Conservation (phyloP, 1,284 basidiomycete species). For the Tausonia pullulans region DNA sequence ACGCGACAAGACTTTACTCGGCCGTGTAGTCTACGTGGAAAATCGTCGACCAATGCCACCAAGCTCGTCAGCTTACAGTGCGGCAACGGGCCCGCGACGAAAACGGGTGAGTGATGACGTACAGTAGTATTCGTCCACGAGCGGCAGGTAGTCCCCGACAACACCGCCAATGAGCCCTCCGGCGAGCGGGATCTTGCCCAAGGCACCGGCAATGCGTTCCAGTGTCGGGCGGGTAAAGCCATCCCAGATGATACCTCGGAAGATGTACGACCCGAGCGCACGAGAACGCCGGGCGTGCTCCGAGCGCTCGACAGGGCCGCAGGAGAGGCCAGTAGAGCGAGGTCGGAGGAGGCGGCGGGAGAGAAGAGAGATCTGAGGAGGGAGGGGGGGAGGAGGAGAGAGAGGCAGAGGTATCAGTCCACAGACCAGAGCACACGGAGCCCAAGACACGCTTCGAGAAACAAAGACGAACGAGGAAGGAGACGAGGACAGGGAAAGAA, state of each 20-base stretch:
- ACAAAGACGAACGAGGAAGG: constrained; percentile 33
- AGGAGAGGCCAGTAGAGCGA: constrained; percentile 20
- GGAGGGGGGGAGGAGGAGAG: constrained; percentile 33
- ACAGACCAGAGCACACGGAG: neutral
- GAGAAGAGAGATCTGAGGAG: constrained; percentile 44
- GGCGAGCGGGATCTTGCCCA: constrained; percentile 56
- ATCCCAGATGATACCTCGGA: constrained; percentile 82
- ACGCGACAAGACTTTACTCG: neutral
- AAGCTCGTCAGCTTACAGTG: neutral
- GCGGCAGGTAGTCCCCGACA: constrained; percentile 77
- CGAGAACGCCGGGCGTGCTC: constrained; percentile 74
- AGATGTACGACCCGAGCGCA: constrained; percentile 70
- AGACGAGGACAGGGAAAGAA: neutral
- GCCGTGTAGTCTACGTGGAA: constrained; percentile 3
- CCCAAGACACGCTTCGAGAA: neutral
- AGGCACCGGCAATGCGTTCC: constrained; percentile 47
- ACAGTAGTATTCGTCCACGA: constrained; percentile 96
- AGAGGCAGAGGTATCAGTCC: neutral
- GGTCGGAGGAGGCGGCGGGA: constrained; percentile 54
- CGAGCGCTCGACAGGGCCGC: constrained; percentile 44
- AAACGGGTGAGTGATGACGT: constrained; percentile 31
- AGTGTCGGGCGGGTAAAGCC: constrained; percentile 77
- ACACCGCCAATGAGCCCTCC: constrained; percentile 58
- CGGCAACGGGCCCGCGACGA: neutral
- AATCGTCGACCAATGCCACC: neutral